Evolutionary conservation across 139 green algal species (phyloP).

Genomic region (Raphidocelis subcapitata): DNA sequence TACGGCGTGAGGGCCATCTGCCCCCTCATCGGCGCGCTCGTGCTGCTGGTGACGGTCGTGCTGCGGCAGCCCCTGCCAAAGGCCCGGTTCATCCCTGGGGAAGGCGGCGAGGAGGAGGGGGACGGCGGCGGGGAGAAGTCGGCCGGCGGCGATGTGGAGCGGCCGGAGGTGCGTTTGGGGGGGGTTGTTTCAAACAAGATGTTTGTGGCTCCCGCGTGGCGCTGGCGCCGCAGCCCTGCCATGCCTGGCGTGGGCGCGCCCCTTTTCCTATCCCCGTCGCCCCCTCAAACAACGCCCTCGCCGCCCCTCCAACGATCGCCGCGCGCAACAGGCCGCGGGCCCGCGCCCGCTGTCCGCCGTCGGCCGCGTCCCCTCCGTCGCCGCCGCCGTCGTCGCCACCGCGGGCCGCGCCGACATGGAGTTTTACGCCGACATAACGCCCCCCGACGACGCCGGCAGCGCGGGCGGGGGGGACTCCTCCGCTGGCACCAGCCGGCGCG

Average conservation of each 20-base stretch:
- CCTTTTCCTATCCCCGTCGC: too few species aligned
- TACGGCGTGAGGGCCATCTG: conserved; percentile 49
- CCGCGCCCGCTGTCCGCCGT: too few species aligned
- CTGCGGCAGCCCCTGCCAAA: conserved; percentile 29
- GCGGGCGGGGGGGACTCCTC: conserved; percentile 11
- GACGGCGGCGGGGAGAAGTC: neutral
- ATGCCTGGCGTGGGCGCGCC: too few species aligned
- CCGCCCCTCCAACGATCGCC: too few species aligned
- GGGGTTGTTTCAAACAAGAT: too few species aligned
- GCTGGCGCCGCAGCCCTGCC: too few species aligned
- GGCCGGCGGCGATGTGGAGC: neutral
- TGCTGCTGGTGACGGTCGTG: conserved; percentile 35
- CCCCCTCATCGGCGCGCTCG: conserved; percentile 34
- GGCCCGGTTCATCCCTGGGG: neutral
- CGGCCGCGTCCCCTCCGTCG: neutral
- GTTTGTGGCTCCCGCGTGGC: too few species aligned
- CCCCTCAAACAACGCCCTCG: too few species aligned
- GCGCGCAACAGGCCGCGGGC: too few species aligned
- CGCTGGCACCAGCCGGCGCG: too few species aligned
- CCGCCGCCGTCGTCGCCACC: neutral
- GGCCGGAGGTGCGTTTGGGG: too few species aligned
- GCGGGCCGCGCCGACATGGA: neutral
- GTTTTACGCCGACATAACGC: neutral
- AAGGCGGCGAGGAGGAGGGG: too few species aligned
- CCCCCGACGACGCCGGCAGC: neutral